Base-by-base conservation (phyloP, 768 basidiomycete genomes). In the Sutorius australiensis region DNA sequence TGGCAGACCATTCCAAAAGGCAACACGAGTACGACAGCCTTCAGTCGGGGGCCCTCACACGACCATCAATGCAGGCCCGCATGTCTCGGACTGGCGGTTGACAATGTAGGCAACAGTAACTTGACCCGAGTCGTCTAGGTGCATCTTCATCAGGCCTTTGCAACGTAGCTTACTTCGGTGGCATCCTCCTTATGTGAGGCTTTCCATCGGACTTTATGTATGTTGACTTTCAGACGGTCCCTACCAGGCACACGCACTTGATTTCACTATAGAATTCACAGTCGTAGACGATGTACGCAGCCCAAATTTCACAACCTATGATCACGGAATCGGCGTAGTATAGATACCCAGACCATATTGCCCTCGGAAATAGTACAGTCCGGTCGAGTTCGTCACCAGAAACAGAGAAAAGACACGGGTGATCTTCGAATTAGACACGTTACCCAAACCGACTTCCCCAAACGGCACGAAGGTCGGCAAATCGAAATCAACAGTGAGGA, bases 291-390 rank as follows among this genome's bases (percentile, higher is more conserved):
- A 17, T 4, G 5, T 11, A 28, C 10, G 10, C 7, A 11, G n/a
- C 8, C 3, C 27, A 30, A 12, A 17, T 12, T n/a, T 4, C 6
- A 17, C 7, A 28, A 31, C 9, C 9, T 48, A 48, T 5, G 11
- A 44, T 17, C 30, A 0, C 0, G 39, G 46, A 6, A 45, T 59
- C n/a, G 57, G 58, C 36, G 39, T 56, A 1, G 48, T 57, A 19
- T 67, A 67, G 27, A 67, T 57, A 11, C 67, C 66, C 27, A 67
- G 27, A 0, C 62, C 62, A 5, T 24, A 24, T 4, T 24, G 24
- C 51, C 59, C 3, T 10, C 12, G 6, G 19, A 55, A 56, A 34
- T 57, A 60, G 37, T 57, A 60, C 9, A 68, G 41, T 12, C 65
- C 67, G 2, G 56, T 70, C 19, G 19, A 46, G 6, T 65, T 65